A percentile compares a stretch with the other conserved stretches of the same genome.
Conservation (phyloP, 257 asterid species). For the Gentiana dahurica region DNA sequence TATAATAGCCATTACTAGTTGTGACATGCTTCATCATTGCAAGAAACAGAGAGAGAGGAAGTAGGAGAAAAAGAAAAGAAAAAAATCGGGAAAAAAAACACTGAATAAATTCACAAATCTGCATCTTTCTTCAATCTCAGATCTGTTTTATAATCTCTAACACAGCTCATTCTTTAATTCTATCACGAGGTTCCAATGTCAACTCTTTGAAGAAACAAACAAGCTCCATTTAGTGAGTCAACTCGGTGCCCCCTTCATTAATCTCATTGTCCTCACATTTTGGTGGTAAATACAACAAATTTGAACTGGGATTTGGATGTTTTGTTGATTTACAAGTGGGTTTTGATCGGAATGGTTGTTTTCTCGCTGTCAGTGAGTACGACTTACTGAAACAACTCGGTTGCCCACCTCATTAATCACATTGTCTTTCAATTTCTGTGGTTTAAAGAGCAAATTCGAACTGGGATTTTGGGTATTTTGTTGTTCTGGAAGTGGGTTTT, state of each 20-base stretch:
- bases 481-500: slow-evolving; percentile 7
- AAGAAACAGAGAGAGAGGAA: slow-evolving; percentile 9
- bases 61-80: slow-evolving; percentile 14
- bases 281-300: background rate
- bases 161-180: slow-evolving; percentile 18
- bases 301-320: slow-evolving; percentile 17
- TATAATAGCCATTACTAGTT: too few species aligned
- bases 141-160: slow-evolving; percentile 23
- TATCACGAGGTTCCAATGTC: slow-evolving; percentile 20
- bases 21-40: too few species aligned
- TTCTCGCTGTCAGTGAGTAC: background rate
- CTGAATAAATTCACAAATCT: slow-evolving; percentile 8
- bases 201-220: slow-evolving; percentile 7
- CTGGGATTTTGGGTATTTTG: slow-evolving; percentile 18
- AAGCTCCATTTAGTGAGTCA: slow-evolving; percentile 19
- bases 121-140: slow-evolving; percentile 13
- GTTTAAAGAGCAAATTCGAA: slow-evolving; percentile 2
- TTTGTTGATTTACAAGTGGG: slow-evolving; percentile 5
- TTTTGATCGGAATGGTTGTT: slow-evolving; percentile 23
- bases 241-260: slow-evolving; percentile 19
- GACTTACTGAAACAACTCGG: too few species aligned
- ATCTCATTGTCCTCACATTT: slow-evolving; percentile 2
- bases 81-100: background rate
- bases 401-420: too few species aligned
- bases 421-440: too few species aligned